phyloP scores from a whole-genome alignment of 345 rosid species.

The Adansonia digitata region DNA sequence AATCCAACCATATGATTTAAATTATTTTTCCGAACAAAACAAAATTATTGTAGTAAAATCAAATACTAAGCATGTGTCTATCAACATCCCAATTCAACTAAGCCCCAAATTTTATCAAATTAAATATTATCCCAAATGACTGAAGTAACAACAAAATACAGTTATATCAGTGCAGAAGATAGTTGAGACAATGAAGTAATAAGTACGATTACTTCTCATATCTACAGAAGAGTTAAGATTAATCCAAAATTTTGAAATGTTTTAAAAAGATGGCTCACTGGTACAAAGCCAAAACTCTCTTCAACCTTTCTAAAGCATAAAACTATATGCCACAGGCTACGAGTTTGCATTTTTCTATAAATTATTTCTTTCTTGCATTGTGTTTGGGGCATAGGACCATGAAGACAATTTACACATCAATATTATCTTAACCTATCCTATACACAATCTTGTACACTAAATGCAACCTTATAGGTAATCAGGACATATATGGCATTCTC shows the following conservation, averaged over 20 bases:
- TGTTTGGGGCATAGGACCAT: neutral
- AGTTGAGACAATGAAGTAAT: neutral
- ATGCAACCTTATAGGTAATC: neutral
- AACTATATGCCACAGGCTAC: neutral
- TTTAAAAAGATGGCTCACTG: neutral
- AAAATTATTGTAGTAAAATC: neutral
- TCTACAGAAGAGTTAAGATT: neutral
- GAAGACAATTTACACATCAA: neutral
- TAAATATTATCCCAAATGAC: constrained; percentile 7
- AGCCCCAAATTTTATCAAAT: neutral
- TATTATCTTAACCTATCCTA: neutral
- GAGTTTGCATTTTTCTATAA: neutral
- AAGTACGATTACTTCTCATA: neutral
- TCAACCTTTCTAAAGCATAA: neutral
- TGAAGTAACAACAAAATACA: neutral
- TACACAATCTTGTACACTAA: neutral
- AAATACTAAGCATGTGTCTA: neutral
- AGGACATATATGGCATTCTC: neutral
- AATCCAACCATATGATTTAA: neutral
- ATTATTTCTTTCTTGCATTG: neutral
- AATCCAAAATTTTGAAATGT: neutral
- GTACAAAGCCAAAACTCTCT: neutral
- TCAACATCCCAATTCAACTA: neutral
- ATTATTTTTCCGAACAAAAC: neutral
- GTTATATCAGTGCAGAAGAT: neutral